phyloP scores from a whole-genome alignment of 352 stramenopile genomes.

The Globisporangium barbulae region DNA sequence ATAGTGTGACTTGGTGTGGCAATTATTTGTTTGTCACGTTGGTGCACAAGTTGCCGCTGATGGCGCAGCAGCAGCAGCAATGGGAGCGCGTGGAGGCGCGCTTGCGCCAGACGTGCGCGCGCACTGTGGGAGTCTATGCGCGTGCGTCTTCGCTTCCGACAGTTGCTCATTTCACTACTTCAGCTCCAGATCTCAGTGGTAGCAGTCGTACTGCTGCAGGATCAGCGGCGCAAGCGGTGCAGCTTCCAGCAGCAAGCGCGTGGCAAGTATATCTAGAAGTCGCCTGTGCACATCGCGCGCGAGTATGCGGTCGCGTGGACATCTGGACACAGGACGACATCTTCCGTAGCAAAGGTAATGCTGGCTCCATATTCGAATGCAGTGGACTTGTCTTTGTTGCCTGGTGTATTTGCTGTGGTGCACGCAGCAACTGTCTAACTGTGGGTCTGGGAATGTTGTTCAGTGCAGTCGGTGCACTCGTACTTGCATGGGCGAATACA shows the following conservation, averaged over 20 bases:
- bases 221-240: background rate
- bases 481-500: conserved; percentile 17
- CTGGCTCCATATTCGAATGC: background rate
- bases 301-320: conserved; percentile 10
- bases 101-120: conserved; percentile 7
- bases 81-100: conserved; percentile 7
- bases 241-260: background rate
- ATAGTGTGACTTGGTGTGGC: background rate
- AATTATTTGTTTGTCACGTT: background rate
- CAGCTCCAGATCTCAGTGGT: no score
- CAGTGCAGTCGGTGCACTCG: conserved; percentile 27
- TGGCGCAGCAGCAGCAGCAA: background rate
- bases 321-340: conserved; percentile 2
- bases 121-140: conserved; percentile 4
- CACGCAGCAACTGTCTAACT: background rate
- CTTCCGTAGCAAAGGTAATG: conserved; percentile 11
- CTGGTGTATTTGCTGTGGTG: background rate
- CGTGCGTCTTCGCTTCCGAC: background rate
- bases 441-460: background rate
- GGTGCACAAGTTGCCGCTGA: background rate
- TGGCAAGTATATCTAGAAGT: conserved; percentile 17
- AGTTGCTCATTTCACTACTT: background rate
- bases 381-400: background rate
- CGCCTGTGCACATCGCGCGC: conserved; percentile 4
- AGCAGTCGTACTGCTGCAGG: background rate